These are phyloP conservation scores for Botrytis tulipae DNA, from an alignment of 2,329 filamentous ascomycete species.

Conservation along the genomic window DNA sequence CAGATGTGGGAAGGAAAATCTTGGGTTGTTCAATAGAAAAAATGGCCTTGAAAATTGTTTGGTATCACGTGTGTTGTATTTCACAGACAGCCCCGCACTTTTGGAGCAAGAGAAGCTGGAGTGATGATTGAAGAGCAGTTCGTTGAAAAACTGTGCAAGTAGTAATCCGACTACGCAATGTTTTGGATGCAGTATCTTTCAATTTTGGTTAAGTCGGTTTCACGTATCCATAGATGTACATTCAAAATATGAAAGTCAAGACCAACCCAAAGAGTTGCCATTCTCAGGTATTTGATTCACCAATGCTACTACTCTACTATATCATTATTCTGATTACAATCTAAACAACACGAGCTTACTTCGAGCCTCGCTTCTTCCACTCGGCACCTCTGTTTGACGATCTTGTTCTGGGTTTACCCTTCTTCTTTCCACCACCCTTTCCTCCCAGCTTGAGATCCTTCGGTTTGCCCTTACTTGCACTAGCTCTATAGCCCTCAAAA, in stretches of 20 bases:
- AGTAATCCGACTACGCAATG: background rate
- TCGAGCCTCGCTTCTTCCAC: slow-evolving; percentile 42
- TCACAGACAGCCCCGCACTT: slow-evolving; percentile 7
- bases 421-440: slow-evolving; percentile 52
- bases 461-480: slow-evolving; percentile 60
- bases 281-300: background rate
- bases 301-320: background rate
- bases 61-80: background rate
- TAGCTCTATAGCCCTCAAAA: slow-evolving; percentile 80
- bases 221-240: background rate
- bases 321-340: slow-evolving; percentile 12
- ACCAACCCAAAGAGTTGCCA: background rate
- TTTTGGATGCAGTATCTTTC: background rate
- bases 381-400: slow-evolving; percentile 39
- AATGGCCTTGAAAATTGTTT: slow-evolving; percentile 13
- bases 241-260: background rate
- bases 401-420: slow-evolving; percentile 44
- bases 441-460: slow-evolving; percentile 60
- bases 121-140: background rate
- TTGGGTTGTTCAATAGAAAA: background rate
- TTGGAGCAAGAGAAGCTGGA: background rate
- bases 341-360: slow-evolving; percentile 32
- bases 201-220: background rate
- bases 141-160: background rate
- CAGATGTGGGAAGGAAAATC: background rate